Percentiles rank a stretch among this genome's conserved stretches.
Conservation (phyloP, 2,329 filamentous ascomycete genomes). For the Diaporthe australafricana region DNA sequence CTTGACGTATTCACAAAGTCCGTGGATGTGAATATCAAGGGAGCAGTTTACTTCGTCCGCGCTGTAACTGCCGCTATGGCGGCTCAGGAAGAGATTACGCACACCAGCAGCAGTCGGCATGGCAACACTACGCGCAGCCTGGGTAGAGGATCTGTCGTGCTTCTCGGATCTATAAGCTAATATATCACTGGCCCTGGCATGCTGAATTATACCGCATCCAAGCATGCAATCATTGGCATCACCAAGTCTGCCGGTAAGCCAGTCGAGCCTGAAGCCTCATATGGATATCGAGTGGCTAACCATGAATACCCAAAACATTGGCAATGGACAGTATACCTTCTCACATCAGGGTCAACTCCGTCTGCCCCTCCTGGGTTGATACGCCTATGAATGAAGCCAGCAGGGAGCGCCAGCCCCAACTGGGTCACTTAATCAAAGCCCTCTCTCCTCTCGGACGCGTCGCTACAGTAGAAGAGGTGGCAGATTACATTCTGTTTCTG, state of each 20-base stretch:
- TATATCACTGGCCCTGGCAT: background rate
- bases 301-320: too few relatives aligned
- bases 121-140: slow-evolving; percentile 19
- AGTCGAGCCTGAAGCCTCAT: background rate
- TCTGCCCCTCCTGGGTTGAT: slow-evolving; percentile 47
- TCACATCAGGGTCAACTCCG: slow-evolving; percentile 46
- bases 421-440: background rate
- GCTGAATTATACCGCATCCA: background rate
- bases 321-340: slow-evolving; percentile 38
- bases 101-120: too few relatives aligned
- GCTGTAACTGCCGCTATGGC: slow-evolving; percentile 4
- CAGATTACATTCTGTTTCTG: slow-evolving; percentile 12
- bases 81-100: too few relatives aligned
- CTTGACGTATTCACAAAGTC: background rate
- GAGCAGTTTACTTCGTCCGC: background rate
- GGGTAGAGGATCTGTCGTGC: slow-evolving; percentile 18
- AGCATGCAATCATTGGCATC: slow-evolving; percentile 13
- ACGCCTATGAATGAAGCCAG: slow-evolving; percentile 43
- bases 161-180: background rate
- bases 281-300: background rate
- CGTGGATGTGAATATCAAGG: slow-evolving; percentile 2
- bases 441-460: background rate
- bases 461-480: background rate
- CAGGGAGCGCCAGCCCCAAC: background rate
- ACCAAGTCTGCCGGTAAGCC: background rate